phyloP scores from a whole-genome alignment of 176 grass and related monocot genomes.

The Phragmites australis region DNA sequence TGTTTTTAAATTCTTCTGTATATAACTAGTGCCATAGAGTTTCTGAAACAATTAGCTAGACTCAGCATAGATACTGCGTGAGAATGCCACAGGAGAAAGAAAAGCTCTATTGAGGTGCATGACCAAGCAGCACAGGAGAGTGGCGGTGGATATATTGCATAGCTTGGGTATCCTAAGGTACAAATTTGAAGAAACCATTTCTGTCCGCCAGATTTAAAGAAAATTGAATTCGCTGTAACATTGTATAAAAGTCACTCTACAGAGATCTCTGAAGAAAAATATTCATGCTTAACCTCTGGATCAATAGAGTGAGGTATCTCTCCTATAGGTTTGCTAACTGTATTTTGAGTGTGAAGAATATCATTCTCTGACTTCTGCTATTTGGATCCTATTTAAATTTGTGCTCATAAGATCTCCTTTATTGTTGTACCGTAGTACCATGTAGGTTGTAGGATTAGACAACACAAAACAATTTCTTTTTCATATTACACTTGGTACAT shows the following conservation, averaged over 20 bases:
- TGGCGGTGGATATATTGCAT: background rate
- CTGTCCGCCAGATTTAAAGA: background rate
- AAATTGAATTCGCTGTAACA: background rate
- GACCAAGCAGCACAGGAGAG: background rate
- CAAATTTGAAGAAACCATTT: background rate
- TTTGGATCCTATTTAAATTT: conserved; percentile 15
- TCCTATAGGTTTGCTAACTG: conserved; percentile 9
- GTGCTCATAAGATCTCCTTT: background rate
- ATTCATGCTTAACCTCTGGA: background rate
- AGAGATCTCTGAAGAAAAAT: background rate
- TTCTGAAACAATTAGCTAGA: conserved; percentile 5
- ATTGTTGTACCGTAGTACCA: background rate
- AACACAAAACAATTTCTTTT: background rate
- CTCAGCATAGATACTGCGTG: background rate
- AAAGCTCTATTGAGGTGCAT: background rate
- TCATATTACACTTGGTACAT: background rate
- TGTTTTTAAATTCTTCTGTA: background rate
- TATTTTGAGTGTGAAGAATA: background rate
- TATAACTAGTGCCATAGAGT: background rate
- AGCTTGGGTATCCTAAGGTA: background rate
- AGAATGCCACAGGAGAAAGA: background rate
- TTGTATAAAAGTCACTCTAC: background rate
- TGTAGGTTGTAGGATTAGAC: background rate
- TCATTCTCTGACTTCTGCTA: background rate
- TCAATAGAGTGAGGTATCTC: background rate